Percentiles rank a stretch among this genome's conserved stretches.
Evolutionary conservation across 2,329 filamentous ascomycete genomes (phyloP).

Genomic region (Paraconiothyrium brasiliense): DNA sequence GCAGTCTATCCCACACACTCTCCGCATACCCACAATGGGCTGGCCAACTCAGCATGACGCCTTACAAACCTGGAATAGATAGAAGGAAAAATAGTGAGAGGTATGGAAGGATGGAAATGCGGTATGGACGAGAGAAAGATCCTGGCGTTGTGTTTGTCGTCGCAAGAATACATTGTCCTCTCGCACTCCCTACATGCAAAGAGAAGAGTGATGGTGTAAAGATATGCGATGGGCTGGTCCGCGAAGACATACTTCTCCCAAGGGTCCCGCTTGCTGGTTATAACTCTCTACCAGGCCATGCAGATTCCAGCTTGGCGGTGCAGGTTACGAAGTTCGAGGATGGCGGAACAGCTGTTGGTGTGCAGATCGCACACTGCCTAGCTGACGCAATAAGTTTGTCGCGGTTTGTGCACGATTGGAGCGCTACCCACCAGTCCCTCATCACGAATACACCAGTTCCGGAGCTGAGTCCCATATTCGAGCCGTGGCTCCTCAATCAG

Average conservation of each 20-base stretch:
- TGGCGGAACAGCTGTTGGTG: not conserved
- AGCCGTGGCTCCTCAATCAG: not conserved
- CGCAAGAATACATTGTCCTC: not conserved
- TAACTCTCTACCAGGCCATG: not conserved
- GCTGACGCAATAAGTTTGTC: conserved; percentile 4
- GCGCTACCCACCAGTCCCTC: not conserved
- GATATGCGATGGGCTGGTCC: not conserved
- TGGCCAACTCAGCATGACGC: conserved; percentile 3
- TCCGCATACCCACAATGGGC: conserved; percentile 6
- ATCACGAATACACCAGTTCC: not conserved
- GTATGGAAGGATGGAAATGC: conserved; percentile 5
- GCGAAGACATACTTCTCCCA: conserved; percentile 1
- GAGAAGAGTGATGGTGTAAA: not conserved
- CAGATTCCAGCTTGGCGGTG: not conserved
- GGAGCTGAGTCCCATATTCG: not conserved
- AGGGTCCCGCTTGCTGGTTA: not conserved
- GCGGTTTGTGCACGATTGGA: conserved; percentile 7
- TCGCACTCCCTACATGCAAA: not conserved
- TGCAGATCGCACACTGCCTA: not conserved
- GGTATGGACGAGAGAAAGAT: not conserved
- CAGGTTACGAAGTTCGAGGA: not conserved
- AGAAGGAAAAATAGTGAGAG: not conserved
- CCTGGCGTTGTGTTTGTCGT: not conserved
- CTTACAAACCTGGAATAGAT: not conserved
- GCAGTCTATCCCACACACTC: conserved; percentile 1